Evolutionary conservation across 2,329 filamentous ascomycete species (phyloP).

Genomic region (Hymenoscyphus infarciens): DNA sequence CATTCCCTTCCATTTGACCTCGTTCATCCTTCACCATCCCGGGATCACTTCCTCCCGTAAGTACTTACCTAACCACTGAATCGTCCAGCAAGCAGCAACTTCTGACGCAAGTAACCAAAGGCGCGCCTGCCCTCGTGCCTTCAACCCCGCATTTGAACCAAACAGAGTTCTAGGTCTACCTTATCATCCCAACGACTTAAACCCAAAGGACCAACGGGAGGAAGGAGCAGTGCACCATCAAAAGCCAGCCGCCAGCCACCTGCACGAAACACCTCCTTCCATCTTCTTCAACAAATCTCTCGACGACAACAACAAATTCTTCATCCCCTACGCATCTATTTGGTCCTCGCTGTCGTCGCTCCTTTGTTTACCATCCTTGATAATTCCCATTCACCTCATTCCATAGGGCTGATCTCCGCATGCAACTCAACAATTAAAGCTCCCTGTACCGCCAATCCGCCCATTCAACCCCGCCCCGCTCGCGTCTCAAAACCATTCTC

Average conservation of each 20-base stretch:
- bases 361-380: neutral
- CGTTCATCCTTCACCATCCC: no score
- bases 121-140: neutral
- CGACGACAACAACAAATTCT: neutral
- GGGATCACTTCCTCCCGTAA: no score
- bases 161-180: no score
- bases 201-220: slow-evolving; percentile 2
- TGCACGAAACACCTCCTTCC: no score
- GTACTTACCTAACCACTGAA: no score
- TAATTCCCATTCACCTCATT: neutral
- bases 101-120: neutral
- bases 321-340: neutral
- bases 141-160: neutral
- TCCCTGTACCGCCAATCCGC: neutral
- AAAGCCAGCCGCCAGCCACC: neutral
- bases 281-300: neutral
- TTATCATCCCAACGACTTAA: neutral
- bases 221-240: slow-evolving; percentile 5
- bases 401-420: slow-evolving; percentile 2
- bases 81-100: no score
- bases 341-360: neutral
- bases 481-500: neutral
- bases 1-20: no score
- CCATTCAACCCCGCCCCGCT: neutral
- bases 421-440: neutral